Percentiles rank a stretch among this genome's conserved stretches.
These are phyloP conservation scores for Ceratopteris richardii DNA, from an alignment of 75 land plant species.

Conservation along the genomic window DNA sequence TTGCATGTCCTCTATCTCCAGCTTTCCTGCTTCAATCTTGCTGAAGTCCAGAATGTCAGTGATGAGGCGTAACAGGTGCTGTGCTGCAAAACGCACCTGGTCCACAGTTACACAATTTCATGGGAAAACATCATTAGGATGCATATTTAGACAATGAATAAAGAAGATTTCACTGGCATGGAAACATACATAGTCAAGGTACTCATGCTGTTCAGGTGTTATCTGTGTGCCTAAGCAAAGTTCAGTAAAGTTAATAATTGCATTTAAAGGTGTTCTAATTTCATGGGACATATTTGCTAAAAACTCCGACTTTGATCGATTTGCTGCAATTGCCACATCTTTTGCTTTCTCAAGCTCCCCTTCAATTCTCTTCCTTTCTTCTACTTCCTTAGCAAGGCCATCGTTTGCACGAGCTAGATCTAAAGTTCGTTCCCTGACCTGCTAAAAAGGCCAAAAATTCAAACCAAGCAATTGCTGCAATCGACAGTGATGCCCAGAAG, in stretches of 20 bases:
- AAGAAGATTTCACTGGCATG: not conserved
- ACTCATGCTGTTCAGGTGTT: constrained; percentile 29
- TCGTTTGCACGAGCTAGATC: constrained; percentile 30
- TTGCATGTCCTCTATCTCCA: constrained; percentile 36
- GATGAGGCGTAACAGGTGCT: constrained; percentile 27
- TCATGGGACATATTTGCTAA: constrained; percentile 37
- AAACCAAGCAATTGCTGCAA: too few species aligned
- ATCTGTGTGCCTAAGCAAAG: constrained; percentile 28
- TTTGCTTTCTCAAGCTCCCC: constrained; percentile 30
- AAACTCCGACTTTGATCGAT: constrained; percentile 29
- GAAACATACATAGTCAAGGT: constrained; percentile 18
- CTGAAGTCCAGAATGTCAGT: constrained; percentile 35
- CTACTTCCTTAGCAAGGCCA: constrained; percentile 21
- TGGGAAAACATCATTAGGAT: not conserved
- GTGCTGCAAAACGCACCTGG: constrained; percentile 32
- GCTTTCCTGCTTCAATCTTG: constrained; percentile 37
- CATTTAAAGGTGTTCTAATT: constrained; percentile 34
- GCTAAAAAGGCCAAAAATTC: too few species aligned
- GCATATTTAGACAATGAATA: too few species aligned
- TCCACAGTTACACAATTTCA: constrained; percentile 1
- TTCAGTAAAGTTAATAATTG: constrained; percentile 34
- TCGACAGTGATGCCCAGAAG: too few species aligned
- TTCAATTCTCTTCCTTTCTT: constrained; percentile 29
- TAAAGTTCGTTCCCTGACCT: constrained; percentile 19
- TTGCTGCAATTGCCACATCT: constrained; percentile 29